phyloP scores from a whole-genome alignment of 2,329 filamentous ascomycete genomes.

The Magnaporthales sp. region DNA sequence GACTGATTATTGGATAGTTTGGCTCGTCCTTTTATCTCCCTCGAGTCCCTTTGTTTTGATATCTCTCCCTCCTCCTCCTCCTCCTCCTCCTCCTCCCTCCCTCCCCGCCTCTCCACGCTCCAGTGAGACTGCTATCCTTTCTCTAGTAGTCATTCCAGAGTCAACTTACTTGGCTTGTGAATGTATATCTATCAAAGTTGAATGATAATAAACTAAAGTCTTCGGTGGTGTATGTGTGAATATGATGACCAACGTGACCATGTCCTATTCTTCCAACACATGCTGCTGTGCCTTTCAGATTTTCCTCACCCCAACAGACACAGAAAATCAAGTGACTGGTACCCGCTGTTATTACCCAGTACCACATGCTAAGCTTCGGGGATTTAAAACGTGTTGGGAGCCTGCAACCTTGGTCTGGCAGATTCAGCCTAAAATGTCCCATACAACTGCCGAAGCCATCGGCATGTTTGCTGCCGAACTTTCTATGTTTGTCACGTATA shows the following conservation, averaged over 20 bases:
- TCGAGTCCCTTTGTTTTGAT: background rate
- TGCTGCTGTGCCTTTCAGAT: background rate
- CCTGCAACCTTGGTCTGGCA: background rate
- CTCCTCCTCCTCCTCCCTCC: background rate
- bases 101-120: no score
- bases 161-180: no score
- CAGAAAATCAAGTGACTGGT: background rate
- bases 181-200: background rate
- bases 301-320: background rate
- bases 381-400: background rate
- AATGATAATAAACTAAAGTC: background rate
- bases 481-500: background rate
- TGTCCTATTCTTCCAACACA: no score
- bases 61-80: background rate
- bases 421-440: background rate
- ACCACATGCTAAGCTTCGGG: background rate
- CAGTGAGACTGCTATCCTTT: background rate
- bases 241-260: background rate
- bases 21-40: background rate
- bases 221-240: background rate
- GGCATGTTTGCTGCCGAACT: background rate
- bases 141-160: background rate
- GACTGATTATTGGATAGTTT: background rate
- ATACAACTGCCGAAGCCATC: background rate
- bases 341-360: no score